Base-by-base conservation (phyloP, 2,329 filamentous ascomycete species). In the Teratosphaeria epicoccoides region DNA sequence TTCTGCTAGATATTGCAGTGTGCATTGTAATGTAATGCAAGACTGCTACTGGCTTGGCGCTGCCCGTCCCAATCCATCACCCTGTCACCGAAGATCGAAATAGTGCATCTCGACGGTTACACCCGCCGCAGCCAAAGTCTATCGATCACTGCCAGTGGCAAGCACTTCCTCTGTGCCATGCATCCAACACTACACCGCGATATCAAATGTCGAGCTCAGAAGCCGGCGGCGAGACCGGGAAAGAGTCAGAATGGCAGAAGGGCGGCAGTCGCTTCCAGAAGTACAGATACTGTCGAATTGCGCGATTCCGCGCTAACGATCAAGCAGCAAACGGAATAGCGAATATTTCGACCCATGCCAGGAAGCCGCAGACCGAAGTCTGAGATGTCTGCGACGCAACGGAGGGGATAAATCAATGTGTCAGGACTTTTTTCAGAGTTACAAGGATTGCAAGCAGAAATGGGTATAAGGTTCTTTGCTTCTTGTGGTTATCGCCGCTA, bases 321-420 rank as follows among this genome's bases (percentile, higher is more conserved):
- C 33, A 17, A 40, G 14, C 14, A 95, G 91, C 60, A 97, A 97
- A 76, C 79, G 77, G 51, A 81, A 84, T 64, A 95, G 89, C 75
- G 84, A 96, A 68, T 97, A 85, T 72, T 88, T 87, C 68, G 93
- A 98, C 63, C 93, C 93, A 1, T 98, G 93, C 70, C 91, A 97
- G 68, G 91, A 95, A 63, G 88, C 88, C 4, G 91, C 93, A 6
- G 76, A 85, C 59, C 80, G 80, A 65, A 96, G 90, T 70, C 83
- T 96, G 60, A 84, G 82, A 68, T 98, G 93, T 65, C 73, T 98
- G 65, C 84, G 89, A 66, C 81, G 93, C 22, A 98, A 98, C 68
- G 83, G 79, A 22, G 90, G 87, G 12, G 88, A 97, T 66, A 80
- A 83, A 59, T 76, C 83, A n/a, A 86, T 97, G 85, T 98, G 93